Base-by-base conservation (phyloP, 345 rosid genomes). In the Geranium brycei region DNA sequence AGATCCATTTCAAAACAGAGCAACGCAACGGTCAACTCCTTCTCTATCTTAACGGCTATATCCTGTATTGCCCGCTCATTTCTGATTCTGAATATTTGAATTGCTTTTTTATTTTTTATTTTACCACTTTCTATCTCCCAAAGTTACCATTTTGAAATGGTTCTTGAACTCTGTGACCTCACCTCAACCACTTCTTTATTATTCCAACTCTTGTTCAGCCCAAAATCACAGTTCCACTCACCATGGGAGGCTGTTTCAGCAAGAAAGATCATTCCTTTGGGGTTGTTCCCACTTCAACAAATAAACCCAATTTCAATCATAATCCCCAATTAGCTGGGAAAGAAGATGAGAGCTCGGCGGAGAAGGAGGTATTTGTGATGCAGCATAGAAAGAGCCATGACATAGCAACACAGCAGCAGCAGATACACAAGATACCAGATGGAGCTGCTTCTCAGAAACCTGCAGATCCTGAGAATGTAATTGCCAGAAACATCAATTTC, bases 331-430 rank as follows among this genome's bases (percentile, higher is more conserved):
- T n/a, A 35, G 68, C 10, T 28, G 63, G 2, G 16, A 23, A 23
- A 23, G 68, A 76, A 30, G 71, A 64, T 5, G 82, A 72, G 56
- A 41, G 71, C 53, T 47, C 64, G 4, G 81, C 73, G 66, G 86
- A 78, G 77, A 89, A 23, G 28, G 28, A 23, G 28, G 28, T 23
- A 23, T 23, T 2, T 23, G 28, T 23, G 28, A 23, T 23, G 28
- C 1, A 84, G 70, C 98, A 92, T 69, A 70, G 93, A 57, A 87
- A 72, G 57, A 92, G 96, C 76, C 89, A 92, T 31, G 98, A 89
- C 38, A 67, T 64, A 57, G 81, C 79, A 63, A 74, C 75, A 56
- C 74, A 75, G 35, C 74, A 77, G 19, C 76, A 73, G n/a, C n/a
- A n/a, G n/a, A n/a, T n/a, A 2, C 73, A 61, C 40, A 63, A 23